These are phyloP conservation scores for Pelargonium cotyledonis DNA, from an alignment of 441 rosid species.

Conservation along the genomic window DNA sequence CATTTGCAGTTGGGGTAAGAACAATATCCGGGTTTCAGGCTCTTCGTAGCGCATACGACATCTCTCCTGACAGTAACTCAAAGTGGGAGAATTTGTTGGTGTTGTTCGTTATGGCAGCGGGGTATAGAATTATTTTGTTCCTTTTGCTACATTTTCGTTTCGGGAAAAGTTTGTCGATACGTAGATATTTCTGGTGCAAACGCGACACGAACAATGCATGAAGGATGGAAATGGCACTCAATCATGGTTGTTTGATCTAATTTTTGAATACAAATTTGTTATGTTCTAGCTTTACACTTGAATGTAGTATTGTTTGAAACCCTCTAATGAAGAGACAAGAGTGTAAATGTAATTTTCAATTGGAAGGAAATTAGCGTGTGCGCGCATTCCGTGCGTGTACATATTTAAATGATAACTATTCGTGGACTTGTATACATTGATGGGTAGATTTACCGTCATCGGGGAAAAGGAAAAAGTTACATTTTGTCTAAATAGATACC, in stretches of 20 bases:
- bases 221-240: constrained; percentile 25
- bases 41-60: constrained; percentile 58
- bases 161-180: constrained; percentile 41
- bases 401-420: too few species aligned
- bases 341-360: too few species aligned
- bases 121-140: constrained; percentile 58
- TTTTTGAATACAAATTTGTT: neutral
- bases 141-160: constrained; percentile 54
- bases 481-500: too few species aligned
- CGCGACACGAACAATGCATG: constrained; percentile 43
- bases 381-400: too few species aligned
- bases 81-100: constrained; percentile 87
- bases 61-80: constrained; percentile 59
- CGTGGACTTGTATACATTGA: too few species aligned
- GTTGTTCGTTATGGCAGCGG: constrained; percentile 71
- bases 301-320: too few species aligned
- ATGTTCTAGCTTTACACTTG: neutral
- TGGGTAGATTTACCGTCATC: too few species aligned
- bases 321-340: too few species aligned
- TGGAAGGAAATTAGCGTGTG: too few species aligned
- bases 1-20: constrained; percentile 86
- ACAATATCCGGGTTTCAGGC: constrained; percentile 85
- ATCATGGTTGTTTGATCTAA: neutral
- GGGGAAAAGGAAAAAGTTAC: too few species aligned
- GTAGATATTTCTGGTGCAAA: constrained; percentile 36